phyloP scores from a whole-genome alignment of 208 protist species.

The Trypanosoma mega region DNA sequence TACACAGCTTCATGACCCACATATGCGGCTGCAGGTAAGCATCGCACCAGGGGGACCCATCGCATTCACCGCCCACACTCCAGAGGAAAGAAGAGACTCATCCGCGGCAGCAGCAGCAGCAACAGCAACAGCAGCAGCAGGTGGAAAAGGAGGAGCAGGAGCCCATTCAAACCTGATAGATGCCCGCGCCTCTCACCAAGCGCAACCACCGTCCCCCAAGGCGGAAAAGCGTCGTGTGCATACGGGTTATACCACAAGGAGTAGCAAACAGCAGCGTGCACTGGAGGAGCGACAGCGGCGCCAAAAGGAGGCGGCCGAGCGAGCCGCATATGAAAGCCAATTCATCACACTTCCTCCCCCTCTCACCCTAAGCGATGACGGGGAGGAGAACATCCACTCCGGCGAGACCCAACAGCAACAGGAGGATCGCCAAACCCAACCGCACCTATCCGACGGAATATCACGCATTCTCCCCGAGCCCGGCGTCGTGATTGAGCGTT shows the following conservation, averaged over 20 bases:
- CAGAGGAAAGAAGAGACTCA: too few relatives aligned
- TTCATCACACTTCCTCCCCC: slow-evolving; percentile 8
- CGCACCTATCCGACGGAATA: neutral
- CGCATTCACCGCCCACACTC: too few relatives aligned
- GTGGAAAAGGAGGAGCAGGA: too few relatives aligned
- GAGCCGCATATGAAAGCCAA: slow-evolving; percentile 27
- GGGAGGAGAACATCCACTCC: neutral
- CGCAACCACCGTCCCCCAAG: too few relatives aligned
- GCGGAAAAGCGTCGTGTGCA: neutral
- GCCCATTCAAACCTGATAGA: too few relatives aligned
- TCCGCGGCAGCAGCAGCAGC: too few relatives aligned
- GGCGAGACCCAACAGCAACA: neutral
- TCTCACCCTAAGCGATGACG: neutral
- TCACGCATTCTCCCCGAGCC: slow-evolving; percentile 27
- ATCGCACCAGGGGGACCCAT: neutral
- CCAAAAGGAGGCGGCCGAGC: slow-evolving; percentile 22
- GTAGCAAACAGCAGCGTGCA: slow-evolving; percentile 4
- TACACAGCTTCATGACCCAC: neutral
- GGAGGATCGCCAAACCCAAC: neutral
- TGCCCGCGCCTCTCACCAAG: too few relatives aligned
- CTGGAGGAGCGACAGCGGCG: slow-evolving; percentile 24
- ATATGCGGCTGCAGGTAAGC: slow-evolving; percentile 3
- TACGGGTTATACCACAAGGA: neutral
- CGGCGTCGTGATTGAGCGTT: slow-evolving; percentile 34
- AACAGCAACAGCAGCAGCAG: too few relatives aligned